These are phyloP conservation scores for Hypomontagnella submonticulosa DNA, from an alignment of 495 filamentous ascomycete genomes.

Conservation along the genomic window DNA sequence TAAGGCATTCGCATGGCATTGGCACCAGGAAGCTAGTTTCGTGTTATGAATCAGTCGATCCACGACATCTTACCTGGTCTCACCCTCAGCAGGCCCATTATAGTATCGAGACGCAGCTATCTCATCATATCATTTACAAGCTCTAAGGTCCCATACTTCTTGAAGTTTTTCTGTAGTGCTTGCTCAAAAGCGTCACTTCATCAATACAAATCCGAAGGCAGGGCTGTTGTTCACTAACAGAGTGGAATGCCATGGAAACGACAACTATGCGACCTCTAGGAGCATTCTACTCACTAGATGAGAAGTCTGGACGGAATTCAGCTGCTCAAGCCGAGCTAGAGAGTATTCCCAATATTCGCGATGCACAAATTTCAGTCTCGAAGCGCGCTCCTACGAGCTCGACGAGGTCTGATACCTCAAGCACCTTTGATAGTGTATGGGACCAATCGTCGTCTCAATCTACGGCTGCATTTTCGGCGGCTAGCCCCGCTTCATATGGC, in stretches of 20 bases:
- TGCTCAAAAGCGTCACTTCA: not conserved
- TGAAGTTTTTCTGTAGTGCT: not conserved
- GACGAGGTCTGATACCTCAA: constrained; percentile 17
- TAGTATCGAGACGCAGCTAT: too few species aligned
- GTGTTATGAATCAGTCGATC: constrained; percentile 1
- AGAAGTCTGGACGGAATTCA: not conserved
- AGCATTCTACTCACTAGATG: not conserved
- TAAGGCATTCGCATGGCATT: not conserved
- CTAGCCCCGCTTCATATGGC: constrained; percentile 8
- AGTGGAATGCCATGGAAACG: constrained; percentile 10
- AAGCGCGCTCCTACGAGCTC: constrained; percentile 4
- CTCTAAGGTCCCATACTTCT: not conserved
- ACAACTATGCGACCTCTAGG: not conserved
- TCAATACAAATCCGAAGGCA: not conserved
- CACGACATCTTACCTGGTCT: not conserved
- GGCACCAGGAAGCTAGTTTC: not conserved
- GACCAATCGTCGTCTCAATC: constrained; percentile 7
- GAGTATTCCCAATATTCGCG: not conserved
- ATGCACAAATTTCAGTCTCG: not conserved
- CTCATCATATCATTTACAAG: not conserved
- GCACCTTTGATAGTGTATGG: constrained; percentile 7
- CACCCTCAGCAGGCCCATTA: not conserved
- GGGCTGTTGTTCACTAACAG: not conserved
- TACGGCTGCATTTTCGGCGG: constrained; percentile 12
- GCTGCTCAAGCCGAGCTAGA: not conserved